Evolutionary conservation across 139 green algal species (phyloP).

Genomic region (Volvox africanus): DNA sequence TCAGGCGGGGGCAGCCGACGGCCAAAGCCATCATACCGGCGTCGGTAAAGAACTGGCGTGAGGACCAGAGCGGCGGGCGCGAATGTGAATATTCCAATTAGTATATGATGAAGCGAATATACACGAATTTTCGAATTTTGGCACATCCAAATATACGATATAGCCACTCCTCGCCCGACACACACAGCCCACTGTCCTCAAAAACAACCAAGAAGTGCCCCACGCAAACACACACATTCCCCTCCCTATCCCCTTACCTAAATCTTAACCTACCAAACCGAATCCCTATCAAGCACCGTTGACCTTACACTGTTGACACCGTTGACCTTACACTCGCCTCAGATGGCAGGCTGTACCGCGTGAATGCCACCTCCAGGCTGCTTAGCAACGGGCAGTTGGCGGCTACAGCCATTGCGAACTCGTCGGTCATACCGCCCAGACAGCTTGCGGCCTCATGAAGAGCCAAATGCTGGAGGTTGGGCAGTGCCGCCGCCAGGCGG

Average conservation of each 20-base stretch:
- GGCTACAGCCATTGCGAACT: conserved; percentile 53
- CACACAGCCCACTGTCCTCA: too few relatives aligned
- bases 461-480: conserved; percentile 12
- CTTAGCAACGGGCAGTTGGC: conserved; percentile 52
- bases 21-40: conserved; percentile 56
- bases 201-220: too few relatives aligned
- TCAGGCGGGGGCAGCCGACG: conserved; percentile 43
- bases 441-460: conserved; percentile 58
- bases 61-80: not conserved
- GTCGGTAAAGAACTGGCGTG: conserved; percentile 56
- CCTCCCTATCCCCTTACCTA: too few relatives aligned
- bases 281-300: too few relatives aligned
- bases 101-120: too few relatives aligned
- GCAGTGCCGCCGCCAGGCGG: conserved; percentile 9
- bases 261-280: too few relatives aligned
- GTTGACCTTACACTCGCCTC: conserved; percentile 24
- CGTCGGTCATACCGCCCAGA: conserved; percentile 63
- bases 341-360: conserved; percentile 51
- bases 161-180: too few relatives aligned
- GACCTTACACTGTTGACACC: too few relatives aligned
- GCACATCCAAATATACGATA: too few relatives aligned
- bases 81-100: too few relatives aligned
- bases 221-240: too few relatives aligned
- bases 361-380: conserved; percentile 58
- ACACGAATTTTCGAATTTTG: too few relatives aligned